Conservation (phyloP, 2,329 filamentous ascomycete genomes). For the Nemania sp. region DNA sequence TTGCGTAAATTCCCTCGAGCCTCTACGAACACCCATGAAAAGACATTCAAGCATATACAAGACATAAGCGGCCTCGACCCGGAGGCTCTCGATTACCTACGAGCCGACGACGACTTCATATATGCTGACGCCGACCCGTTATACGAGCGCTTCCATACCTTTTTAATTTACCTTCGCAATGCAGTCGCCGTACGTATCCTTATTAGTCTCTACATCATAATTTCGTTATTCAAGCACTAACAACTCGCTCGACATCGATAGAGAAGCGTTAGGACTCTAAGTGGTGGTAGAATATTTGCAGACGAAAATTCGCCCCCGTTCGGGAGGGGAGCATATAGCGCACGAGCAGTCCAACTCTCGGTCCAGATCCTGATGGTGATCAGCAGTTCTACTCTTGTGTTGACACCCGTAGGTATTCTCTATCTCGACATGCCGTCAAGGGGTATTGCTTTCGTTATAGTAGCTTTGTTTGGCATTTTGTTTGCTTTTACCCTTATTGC, state of each 20-base stretch:
- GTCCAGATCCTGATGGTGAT: conserved; percentile 15
- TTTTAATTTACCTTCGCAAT: conserved; percentile 4
- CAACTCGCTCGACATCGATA: not conserved
- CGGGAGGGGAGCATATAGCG: conserved; percentile 7
- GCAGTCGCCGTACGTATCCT: conserved; percentile 9
- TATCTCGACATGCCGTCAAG: not conserved
- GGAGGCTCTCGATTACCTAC: conserved; percentile 23
- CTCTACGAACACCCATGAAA: conserved; percentile 8
- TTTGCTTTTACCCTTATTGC: conserved; percentile 16
- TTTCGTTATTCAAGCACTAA: not conserved
- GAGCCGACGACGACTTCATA: conserved; percentile 24
- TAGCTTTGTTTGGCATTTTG: conserved; percentile 3
- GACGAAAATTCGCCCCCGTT: not conserved
- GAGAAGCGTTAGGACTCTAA: conserved; percentile 11
- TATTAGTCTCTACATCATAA: not conserved
- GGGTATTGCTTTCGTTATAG: conserved; percentile 3
- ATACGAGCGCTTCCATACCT: conserved; percentile 16
- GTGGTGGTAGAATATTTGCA: not conserved
- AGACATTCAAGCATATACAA: conserved; percentile 9
- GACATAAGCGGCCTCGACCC: conserved; percentile 13
- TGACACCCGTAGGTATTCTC: conserved; percentile 21
- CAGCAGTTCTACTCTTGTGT: not conserved
- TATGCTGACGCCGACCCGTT: conserved; percentile 26
- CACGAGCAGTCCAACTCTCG: not conserved
- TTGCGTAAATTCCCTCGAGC: conserved; percentile 21